Evolutionary conservation across 805 yeast species (phyloP), one percentile per base, ranked within the genome.

Genomic region (Tetrapisispora pingtungensis): DNA sequence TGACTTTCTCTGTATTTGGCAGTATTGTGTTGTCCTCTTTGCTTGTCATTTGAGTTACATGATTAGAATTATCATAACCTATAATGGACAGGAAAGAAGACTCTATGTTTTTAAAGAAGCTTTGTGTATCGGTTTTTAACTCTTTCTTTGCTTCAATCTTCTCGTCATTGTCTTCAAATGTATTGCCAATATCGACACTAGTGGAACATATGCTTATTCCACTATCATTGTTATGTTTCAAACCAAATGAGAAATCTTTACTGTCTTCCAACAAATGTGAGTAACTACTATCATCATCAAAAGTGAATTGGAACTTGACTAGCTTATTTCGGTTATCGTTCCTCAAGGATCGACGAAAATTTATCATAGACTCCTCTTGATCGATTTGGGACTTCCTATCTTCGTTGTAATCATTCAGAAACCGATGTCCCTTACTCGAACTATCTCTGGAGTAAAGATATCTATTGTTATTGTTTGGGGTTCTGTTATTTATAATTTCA

Each of bases 121-220:
- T 36, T 15, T 26, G 27, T 7, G 27, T 24, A 3, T 36, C 39
- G 7, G 30, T n/a, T 32, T 32, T 32, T 8, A 32, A 8, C 6
- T 32, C 34, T 32, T 26, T 37, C n/a, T 27, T 17, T 15, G 22
- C 17, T 4, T n/a, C 24, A 14, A 10, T 15, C 2, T 22, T 17
- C 27, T 3, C 5, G 24, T 15, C 28, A 14, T 17, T 17, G 24
- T 24, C 31, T 10, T 28, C 26, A 22, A 22, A 32, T 32, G 14
- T 32, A 32, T 32, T 32, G n/a, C 34, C 34, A 17, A 14, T 7
- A 26, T 31, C 35, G 35, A 30, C 28, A 19, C 24, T 19, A 6
- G 44, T 41, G 3, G 44, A 41, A 30, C 44, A 41, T 6, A 41
- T 30, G 30, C 44, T 41, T 4, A 20, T 28, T 6, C 40, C 44